Evolutionary conservation across 495 filamentous ascomycete genomes (phyloP), one percentile per base, ranked within the genome.

Genomic region (Penicillium crystallinum): DNA sequence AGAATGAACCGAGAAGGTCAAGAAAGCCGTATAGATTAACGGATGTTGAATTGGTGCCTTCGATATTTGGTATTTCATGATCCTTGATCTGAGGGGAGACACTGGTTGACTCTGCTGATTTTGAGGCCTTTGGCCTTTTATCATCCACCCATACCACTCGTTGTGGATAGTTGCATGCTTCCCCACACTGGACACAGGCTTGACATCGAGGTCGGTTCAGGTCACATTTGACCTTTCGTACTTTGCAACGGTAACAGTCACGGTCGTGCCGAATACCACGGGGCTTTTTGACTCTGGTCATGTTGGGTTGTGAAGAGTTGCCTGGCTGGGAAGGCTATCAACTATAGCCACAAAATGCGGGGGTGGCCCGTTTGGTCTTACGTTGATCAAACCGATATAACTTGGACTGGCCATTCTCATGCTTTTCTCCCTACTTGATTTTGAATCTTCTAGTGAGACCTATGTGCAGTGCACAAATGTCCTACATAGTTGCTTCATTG

Each of bases 251-350:
- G 25, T 56, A 45, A 36, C 67, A 70, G 35, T 70, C 63, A 18
- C 67, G 66, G 49, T 70, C 67, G 27, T 65, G 57, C 11, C 67
- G 63, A 31, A 71, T 68, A 8, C 68, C 61, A 10, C 67, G 66
- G 22, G 65, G 63, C 54, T 69, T 72, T 39, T 64, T 64, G n/a
- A 44, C 33, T 12, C 47, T 27, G 12, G 47, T 40, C 60, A 63
- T 64, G 4, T 11, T 36, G 23, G 44, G 40, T 10, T 18, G 25
- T n/a, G 6, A 9, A 30, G 29, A 30, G 3, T 23, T 47, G 12
- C 18, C 21, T 42, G 39, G 33, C 15, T 38, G 12, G 34, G 40
- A 23, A 34, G 23, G 22, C 23, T 37, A 38, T 39, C 43, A 46
- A 27, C 15, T 45, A 50, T 33, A 38, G 31, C 19, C 18, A 21